These are phyloP conservation scores for Fusarium lyarnte DNA, from an alignment of 2,329 filamentous ascomycete genomes.

Conservation along the genomic window DNA sequence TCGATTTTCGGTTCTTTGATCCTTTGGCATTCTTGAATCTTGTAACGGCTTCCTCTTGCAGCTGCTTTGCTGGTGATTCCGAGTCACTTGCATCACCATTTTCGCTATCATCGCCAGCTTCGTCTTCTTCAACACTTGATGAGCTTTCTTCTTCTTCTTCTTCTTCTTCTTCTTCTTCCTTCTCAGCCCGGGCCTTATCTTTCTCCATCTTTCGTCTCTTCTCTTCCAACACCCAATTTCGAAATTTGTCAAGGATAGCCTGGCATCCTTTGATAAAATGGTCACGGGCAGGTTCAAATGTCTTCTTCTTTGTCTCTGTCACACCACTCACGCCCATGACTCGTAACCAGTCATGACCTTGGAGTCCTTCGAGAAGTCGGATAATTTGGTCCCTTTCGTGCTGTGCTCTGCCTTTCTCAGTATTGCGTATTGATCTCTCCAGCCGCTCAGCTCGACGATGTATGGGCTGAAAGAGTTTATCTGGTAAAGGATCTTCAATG, in stretches of 20 bases:
- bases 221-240: conserved; percentile 88
- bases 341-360: conserved; percentile 91
- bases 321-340: conserved; percentile 89
- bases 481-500: conserved; percentile 64
- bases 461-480: conserved; percentile 62
- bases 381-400: conserved; percentile 74
- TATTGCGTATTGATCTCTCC: conserved; percentile 70
- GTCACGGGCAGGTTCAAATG: conserved; percentile 84
- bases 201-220: conserved; percentile 82
- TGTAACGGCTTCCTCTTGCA: conserved; percentile 75
- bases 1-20: conserved; percentile 45
- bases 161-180: conserved; percentile 47
- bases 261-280: conserved; percentile 88
- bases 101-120: conserved; percentile 52
- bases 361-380: conserved; percentile 79
- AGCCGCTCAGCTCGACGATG: conserved; percentile 69
- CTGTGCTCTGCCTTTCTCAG: conserved; percentile 71
- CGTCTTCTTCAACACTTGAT: conserved; percentile 38
- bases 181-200: conserved; percentile 62
- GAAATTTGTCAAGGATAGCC: conserved; percentile 86
- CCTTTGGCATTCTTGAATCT: conserved; percentile 56
- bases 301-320: conserved; percentile 85
- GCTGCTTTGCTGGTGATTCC: conserved; percentile 69
- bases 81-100: conserved; percentile 66
- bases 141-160: conserved; percentile 47